Evolutionary conservation across 2,329 filamentous ascomycete species (phyloP).

Genomic region (Colletotrichum gloeosporioides): DNA sequence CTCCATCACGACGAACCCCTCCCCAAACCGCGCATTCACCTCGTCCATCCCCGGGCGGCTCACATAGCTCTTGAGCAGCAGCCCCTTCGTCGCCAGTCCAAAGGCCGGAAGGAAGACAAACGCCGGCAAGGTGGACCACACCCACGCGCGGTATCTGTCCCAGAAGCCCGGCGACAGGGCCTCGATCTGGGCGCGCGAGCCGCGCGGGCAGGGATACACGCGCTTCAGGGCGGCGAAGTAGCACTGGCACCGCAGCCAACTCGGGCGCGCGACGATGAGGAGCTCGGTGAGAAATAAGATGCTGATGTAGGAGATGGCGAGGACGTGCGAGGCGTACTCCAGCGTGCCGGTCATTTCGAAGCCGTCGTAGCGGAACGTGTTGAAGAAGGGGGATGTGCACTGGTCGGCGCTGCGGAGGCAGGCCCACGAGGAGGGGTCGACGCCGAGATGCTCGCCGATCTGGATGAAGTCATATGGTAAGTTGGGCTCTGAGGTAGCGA

Average conservation of each 20-base stretch:
- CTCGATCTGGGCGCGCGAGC: constrained; percentile 19
- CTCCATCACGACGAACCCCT: not conserved
- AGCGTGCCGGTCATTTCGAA: not conserved
- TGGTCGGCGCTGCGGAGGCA: not conserved
- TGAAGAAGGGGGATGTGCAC: constrained; percentile 17
- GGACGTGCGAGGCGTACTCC: not conserved
- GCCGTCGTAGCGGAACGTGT: not conserved
- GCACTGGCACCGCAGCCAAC: constrained; percentile 16
- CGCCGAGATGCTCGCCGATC: constrained; percentile 1
- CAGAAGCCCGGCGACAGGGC: constrained; percentile 8
- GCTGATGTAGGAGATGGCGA: not conserved
- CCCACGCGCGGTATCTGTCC: constrained; percentile 20
- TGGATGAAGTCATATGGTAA: constrained; percentile 10
- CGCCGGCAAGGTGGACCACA: not conserved
- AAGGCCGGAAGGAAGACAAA: not conserved
- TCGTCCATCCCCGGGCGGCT: not conserved
- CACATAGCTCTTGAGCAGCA: not conserved
- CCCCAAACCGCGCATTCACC: not conserved
- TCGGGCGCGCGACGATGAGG: constrained; percentile 1
- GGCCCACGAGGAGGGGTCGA: constrained; percentile 8
- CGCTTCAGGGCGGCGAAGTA: constrained; percentile 15
- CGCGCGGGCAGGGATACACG: constrained; percentile 18
- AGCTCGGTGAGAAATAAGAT: not conserved
- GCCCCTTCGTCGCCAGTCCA: not conserved
- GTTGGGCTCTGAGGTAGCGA: not conserved